Evolutionary conservation across 208 protist species (phyloP).

Genomic region (Leishmania lainsoni): DNA sequence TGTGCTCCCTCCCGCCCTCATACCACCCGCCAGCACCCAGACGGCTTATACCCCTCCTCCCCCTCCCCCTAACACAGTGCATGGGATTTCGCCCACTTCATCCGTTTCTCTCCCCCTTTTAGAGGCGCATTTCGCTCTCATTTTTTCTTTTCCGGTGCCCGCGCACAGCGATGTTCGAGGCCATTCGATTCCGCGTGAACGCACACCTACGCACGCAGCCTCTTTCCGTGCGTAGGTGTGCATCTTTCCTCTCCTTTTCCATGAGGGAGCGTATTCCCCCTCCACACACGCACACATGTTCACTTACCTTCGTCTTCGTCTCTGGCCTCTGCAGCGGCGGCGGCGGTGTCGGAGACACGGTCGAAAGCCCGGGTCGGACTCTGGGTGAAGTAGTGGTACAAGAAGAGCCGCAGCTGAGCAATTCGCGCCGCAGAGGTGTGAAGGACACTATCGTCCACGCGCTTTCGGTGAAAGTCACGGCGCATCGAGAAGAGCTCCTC

Average conservation of each 20-base stretch:
- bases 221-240: background rate
- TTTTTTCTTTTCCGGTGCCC: too few species aligned
- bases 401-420: constrained; percentile 21
- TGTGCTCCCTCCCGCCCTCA: too few species aligned
- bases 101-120: background rate
- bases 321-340: background rate
- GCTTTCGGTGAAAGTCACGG: background rate
- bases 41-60: background rate
- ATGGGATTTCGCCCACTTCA: background rate
- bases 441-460: constrained; percentile 23
- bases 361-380: constrained; percentile 27
- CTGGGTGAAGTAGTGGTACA: constrained; percentile 38
- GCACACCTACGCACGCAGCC: background rate
- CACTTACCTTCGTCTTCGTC: too few species aligned
- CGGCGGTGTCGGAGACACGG: background rate
- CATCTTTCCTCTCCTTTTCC: background rate
- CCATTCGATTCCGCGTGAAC: background rate
- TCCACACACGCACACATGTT: background rate
- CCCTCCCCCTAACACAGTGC: background rate
- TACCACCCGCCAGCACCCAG: background rate
- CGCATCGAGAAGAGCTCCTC: background rate
- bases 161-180: background rate
- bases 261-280: background rate
- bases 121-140: background rate
- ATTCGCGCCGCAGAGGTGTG: constrained; percentile 8